Base-by-base conservation (phyloP, 805 yeast species). In the Candida insectorum region DNA sequence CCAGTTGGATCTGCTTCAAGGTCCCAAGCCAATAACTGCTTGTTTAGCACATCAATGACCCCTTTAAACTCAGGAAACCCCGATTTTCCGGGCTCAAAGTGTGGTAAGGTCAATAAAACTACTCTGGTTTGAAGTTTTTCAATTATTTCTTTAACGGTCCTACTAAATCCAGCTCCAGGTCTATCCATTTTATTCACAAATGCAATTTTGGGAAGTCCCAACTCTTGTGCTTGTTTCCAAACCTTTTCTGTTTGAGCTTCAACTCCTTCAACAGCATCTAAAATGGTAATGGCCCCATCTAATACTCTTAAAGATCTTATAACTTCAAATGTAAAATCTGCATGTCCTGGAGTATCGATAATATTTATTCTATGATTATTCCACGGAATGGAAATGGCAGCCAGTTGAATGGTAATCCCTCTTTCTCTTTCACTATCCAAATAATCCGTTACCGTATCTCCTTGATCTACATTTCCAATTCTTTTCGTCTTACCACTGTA, bases 161-260 rank as follows among this genome's bases (percentile, higher is more conserved):
- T 68, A 42, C 95, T 81, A 54, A 79, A 93, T 0, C 97, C 96
- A 1, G 97, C 96, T 14, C 98, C 98, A 11, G 80, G 83, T 39
- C 97, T 71, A 60, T 93, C 98, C 97, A 93, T 89, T 57, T 93
- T 93, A 58, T 93, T 93, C 21, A 93, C 75, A 53, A 78, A 93
- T 9, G 86, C 79, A 9, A 93, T 65, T 31, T 77, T 72, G 0
- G 98, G 97, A 23, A 93, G 78, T 2, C 58, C 57, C 45, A 80
- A 59, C 12, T 71, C 73, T 14, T 62, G 65, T 1, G 96, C 89
- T 57, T 89, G 96, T 42, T 73, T 76, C 97, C 97, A 93, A 3
- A 93, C 97, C 51, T 88, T 91, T 54, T 89, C 97, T 0, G 98
- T 91, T 58, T 93, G 97, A 0, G 97, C 93, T 55, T 93, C 98